Evolutionary conservation across 768 basidiomycete species (phyloP).

Genomic region (Candolleomyces aberdarensis): DNA sequence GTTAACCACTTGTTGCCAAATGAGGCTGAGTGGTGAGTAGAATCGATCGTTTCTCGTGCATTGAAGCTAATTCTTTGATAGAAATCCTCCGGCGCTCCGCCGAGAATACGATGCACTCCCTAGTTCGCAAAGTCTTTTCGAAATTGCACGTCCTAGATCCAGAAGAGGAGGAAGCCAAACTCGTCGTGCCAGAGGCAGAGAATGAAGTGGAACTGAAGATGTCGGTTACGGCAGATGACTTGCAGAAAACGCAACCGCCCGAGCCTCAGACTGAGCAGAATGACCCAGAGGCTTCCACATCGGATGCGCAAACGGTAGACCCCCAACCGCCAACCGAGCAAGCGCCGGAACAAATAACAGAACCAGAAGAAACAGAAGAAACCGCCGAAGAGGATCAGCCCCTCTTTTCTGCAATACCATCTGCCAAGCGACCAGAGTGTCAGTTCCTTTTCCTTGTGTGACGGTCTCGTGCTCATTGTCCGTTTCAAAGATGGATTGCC

Average conservation of each 20-base stretch:
- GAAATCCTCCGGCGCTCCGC: slow-evolving; percentile 86
- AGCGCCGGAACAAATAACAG: slow-evolving; percentile 10
- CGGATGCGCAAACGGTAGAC: not conserved
- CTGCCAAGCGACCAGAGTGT: slow-evolving; percentile 40
- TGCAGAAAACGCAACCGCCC: slow-evolving; percentile 17
- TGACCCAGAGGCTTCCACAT: not conserved
- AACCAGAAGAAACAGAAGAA: slow-evolving; percentile 9
- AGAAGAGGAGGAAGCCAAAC: slow-evolving; percentile 62
- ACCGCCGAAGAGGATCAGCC: slow-evolving; percentile 13
- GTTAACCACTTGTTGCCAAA: slow-evolving; percentile 93
- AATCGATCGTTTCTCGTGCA: not conserved
- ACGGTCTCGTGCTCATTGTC: not conserved
- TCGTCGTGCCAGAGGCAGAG: slow-evolving; percentile 50
- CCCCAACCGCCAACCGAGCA: not conserved
- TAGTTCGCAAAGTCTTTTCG: slow-evolving; percentile 80
- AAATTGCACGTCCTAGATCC: slow-evolving; percentile 70
- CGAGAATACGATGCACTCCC: slow-evolving; percentile 83
- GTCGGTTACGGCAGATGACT: slow-evolving; percentile 18
- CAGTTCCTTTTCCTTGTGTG: slow-evolving; percentile 15
- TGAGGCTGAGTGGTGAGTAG: slow-evolving; percentile 86
- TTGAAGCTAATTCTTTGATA: slow-evolving; percentile 25
- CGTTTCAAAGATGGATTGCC: slow-evolving; percentile 73
- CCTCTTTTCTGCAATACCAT: slow-evolving; percentile 22
- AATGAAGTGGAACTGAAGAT: slow-evolving; percentile 31
- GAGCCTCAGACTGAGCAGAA: not conserved